These are phyloP conservation scores for Populus deltoides DNA, from an alignment of 345 rosid species.

Conservation along the genomic window DNA sequence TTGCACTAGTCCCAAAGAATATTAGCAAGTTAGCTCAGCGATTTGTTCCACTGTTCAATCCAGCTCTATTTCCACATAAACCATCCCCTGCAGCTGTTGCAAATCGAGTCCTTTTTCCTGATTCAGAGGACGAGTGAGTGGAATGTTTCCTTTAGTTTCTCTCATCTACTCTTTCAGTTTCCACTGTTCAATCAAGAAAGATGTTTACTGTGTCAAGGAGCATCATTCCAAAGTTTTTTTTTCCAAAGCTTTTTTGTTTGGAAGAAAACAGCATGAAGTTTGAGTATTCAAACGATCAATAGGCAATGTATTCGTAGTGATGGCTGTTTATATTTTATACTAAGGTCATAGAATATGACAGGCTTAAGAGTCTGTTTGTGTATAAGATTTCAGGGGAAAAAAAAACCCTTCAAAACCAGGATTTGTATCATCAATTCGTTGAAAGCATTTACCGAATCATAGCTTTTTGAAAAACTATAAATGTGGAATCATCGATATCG, in stretches of 20 bases:
- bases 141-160: not conserved
- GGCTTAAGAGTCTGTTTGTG: not conserved
- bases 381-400: not conserved
- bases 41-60: conserved; percentile 64
- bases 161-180: not conserved
- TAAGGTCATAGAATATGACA: not conserved
- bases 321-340: not conserved
- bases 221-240: not conserved
- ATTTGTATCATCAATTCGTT: not conserved
- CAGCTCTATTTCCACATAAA: conserved; percentile 77
- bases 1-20: conserved; percentile 80
- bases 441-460: not conserved
- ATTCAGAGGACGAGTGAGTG: conserved; percentile 93
- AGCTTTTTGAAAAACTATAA: too few relatives aligned
- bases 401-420: not conserved
- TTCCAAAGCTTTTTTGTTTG: too few relatives aligned
- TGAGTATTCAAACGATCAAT: not conserved
- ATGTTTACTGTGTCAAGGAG: not conserved
- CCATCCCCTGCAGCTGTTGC: conserved; percentile 73
- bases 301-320: not conserved
- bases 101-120: conserved; percentile 86
- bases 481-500: not conserved
- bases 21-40: conserved; percentile 67
- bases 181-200: too few relatives aligned
- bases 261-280: not conserved